These are phyloP conservation scores for Pistacia integerrima DNA, from an alignment of 345 rosid genomes.

Conservation along the genomic window DNA sequence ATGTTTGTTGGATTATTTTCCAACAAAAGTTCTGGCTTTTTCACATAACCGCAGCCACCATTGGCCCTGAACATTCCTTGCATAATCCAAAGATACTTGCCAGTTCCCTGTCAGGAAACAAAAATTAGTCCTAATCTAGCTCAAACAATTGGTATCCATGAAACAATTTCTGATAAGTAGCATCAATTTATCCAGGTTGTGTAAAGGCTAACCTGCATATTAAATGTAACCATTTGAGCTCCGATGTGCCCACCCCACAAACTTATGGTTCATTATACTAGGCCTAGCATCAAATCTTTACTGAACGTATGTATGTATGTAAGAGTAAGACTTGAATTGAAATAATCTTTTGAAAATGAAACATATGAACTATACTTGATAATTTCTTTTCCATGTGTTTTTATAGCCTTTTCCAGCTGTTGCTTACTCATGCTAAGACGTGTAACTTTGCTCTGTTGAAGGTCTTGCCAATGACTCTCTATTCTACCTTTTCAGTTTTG, in stretches of 20 bases:
- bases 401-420: slow-evolving; percentile 56
- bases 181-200: neutral
- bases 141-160: too few relatives aligned
- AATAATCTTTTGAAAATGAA: too few relatives aligned
- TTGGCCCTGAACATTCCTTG: slow-evolving; percentile 89
- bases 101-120: slow-evolving; percentile 50
- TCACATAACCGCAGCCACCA: slow-evolving; percentile 84
- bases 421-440: slow-evolving; percentile 76
- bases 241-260: slow-evolving; percentile 85
- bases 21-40: slow-evolving; percentile 71
- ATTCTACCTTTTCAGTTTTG: slow-evolving; percentile 64
- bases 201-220: slow-evolving; percentile 73
- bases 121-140: neutral
- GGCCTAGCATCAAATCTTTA: too few relatives aligned
- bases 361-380: slow-evolving; percentile 33
- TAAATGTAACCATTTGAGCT: slow-evolving; percentile 99
- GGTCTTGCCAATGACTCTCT: slow-evolving; percentile 34
- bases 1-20: slow-evolving; percentile 26
- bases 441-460: slow-evolving; percentile 48
- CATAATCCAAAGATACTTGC: slow-evolving; percentile 75
- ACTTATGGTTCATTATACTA: too few relatives aligned
- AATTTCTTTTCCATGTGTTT: slow-evolving; percentile 43
- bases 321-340: too few relatives aligned
- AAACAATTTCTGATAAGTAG: neutral
- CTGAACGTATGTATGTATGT: too few relatives aligned